These are phyloP conservation scores for Suillus occidentalis DNA, from an alignment of 768 basidiomycete species.

Conservation along the genomic window DNA sequence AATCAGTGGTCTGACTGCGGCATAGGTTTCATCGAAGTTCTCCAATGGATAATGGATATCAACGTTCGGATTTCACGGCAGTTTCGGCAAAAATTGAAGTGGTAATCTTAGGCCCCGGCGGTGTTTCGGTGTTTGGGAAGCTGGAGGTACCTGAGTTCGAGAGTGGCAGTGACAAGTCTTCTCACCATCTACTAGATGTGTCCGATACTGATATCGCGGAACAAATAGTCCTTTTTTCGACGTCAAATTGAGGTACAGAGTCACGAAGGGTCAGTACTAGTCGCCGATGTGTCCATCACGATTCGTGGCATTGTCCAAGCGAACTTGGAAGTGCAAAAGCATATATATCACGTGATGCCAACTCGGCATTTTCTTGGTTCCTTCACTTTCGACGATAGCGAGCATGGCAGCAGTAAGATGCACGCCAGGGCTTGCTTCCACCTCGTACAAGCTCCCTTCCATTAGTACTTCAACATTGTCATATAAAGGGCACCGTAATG, in stretches of 20 bases:
- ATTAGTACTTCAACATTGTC: neutral
- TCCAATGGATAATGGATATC: neutral
- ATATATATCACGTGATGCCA: neutral
- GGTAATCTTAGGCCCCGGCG: neutral
- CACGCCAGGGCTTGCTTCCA: conserved; percentile 1
- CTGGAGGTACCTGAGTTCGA: neutral
- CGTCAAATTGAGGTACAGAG: neutral
- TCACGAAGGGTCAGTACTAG: no score
- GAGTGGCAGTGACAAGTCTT: neutral
- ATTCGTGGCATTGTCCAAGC: no score
- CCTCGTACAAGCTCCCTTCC: neutral
- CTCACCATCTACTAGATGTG: neutral
- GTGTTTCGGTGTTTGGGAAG: neutral
- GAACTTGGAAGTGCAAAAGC: neutral
- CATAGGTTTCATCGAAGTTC: neutral
- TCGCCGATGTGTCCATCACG: no score
- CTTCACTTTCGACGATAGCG: neutral
- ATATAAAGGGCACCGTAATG: neutral
- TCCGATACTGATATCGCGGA: neutral
- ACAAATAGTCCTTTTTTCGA: neutral
- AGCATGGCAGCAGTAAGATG: neutral
- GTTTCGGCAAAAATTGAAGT: neutral
- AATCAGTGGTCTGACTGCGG: neutral
- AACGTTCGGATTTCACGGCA: no score
- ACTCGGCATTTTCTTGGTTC: neutral